Evolutionary conservation across 2,329 filamentous ascomycete species (phyloP).

Genomic region (Hypoxylon sp.): DNA sequence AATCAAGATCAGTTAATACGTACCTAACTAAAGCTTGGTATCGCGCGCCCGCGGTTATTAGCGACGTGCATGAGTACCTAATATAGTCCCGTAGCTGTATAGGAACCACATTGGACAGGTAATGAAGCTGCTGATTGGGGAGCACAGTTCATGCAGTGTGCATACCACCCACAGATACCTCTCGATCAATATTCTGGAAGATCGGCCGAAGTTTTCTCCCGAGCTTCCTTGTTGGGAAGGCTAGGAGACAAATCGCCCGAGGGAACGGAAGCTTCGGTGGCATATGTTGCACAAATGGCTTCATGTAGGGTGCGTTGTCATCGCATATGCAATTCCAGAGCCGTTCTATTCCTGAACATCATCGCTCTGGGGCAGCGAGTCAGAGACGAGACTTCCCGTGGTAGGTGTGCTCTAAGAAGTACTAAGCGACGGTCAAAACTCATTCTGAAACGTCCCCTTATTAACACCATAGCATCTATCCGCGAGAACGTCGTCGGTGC

Average conservation of each 20-base stretch:
- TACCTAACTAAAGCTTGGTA: constrained; percentile 11
- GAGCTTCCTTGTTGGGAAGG: constrained; percentile 41
- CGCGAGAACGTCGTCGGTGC: constrained; percentile 17
- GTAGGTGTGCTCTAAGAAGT: constrained; percentile 14
- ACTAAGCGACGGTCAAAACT: constrained; percentile 22
- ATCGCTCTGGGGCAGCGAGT: constrained; percentile 16
- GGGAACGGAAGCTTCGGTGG: constrained; percentile 37
- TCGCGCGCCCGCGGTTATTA: constrained; percentile 14
- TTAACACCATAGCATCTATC: constrained; percentile 13
- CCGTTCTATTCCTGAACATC: constrained; percentile 28
- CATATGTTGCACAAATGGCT: constrained; percentile 28
- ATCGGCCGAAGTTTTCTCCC: constrained; percentile 42
- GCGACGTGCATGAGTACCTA: constrained; percentile 1
- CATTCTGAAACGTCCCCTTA: constrained; percentile 27
- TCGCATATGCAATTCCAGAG: constrained; percentile 32
- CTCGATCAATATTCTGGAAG: constrained; percentile 37
- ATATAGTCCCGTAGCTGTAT: constrained; percentile 5
- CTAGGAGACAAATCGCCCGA: constrained; percentile 29
- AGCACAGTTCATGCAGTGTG: constrained; percentile 19
- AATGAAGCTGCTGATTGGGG: constrained; percentile 9
- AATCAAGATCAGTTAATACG: constrained; percentile 21
- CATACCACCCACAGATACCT: constrained; percentile 9
- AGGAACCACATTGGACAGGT: not conserved
- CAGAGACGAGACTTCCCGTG: constrained; percentile 8
- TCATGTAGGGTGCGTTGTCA: constrained; percentile 37